Conservation (phyloP, 306 rosid genomes). For the Carpinus fangiana region DNA sequence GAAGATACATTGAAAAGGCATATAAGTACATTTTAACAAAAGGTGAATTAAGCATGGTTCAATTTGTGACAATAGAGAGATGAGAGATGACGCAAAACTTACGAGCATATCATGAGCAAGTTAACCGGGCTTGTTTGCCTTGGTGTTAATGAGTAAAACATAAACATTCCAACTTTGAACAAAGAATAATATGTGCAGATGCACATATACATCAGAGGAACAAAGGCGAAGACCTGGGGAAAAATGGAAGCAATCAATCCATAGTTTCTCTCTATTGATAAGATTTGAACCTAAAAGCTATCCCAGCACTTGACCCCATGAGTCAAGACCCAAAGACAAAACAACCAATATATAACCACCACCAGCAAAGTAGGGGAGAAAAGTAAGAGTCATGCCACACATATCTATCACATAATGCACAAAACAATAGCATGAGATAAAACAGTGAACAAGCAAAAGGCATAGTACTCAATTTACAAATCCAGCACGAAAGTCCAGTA, state of each 20-base stretch:
- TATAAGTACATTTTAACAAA: slow-evolving; percentile 18
- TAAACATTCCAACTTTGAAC: slow-evolving; percentile 86
- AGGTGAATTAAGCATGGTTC: slow-evolving; percentile 11
- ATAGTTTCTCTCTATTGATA: neutral
- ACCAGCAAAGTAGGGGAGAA: slow-evolving; percentile 20
- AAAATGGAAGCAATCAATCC: slow-evolving; percentile 35
- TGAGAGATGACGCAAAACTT: slow-evolving; percentile 43
- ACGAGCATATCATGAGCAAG: slow-evolving; percentile 99
- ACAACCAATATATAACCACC: neutral
- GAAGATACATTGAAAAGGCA: slow-evolving; percentile 24
- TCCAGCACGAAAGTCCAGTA: neutral
- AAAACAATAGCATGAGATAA: neutral
- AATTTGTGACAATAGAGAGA: slow-evolving; percentile 11
- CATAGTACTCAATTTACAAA: neutral
- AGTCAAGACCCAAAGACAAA: neutral
- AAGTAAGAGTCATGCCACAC: neutral
- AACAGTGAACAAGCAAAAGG: neutral
- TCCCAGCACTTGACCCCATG: neutral
- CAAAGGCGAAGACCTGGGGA: slow-evolving; percentile 78
- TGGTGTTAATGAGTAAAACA: slow-evolving; percentile 94
- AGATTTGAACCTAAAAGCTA: neutral
- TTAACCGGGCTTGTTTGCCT: slow-evolving; percentile 91
- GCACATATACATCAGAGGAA: slow-evolving; percentile 98
- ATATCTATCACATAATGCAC: neutral
- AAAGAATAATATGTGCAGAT: slow-evolving; percentile 93